Conservation (phyloP, 768 basidiomycete genomes). For the Termitomyces titanicus region DNA sequence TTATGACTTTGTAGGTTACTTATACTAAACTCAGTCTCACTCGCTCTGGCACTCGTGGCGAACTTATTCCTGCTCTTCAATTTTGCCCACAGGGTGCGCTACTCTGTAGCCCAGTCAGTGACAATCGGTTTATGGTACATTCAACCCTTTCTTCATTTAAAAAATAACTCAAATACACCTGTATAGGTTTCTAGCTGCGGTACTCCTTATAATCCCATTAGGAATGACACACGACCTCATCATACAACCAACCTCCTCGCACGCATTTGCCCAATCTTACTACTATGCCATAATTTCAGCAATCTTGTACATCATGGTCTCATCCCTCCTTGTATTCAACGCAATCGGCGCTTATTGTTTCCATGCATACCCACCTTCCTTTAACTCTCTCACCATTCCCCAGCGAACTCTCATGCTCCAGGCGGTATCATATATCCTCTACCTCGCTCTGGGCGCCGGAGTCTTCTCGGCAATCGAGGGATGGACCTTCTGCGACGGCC, state of each 20-base stretch:
- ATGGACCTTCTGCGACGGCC: constrained; percentile 34
- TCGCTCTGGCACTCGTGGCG: constrained; percentile 28
- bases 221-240: constrained; percentile 20
- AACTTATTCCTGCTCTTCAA: constrained; percentile 35
- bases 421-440: constrained; percentile 34
- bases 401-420: constrained; percentile 43
- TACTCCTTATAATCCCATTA: constrained; percentile 33
- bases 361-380: constrained; percentile 32
- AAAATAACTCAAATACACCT: background rate
- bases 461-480: constrained; percentile 32
- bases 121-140: constrained; percentile 34
- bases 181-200: constrained; percentile 33
- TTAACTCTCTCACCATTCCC: constrained; percentile 31
- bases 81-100: constrained; percentile 33
- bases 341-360: constrained; percentile 27
- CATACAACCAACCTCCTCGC: constrained; percentile 7
- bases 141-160: background rate
- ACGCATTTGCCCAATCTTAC: constrained; percentile 31
- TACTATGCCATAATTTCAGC: constrained; percentile 35
- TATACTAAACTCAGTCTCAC: constrained; percentile 27
- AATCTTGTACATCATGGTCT: constrained; percentile 23
- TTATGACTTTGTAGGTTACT: constrained; percentile 23
- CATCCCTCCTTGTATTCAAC: constrained; percentile 20
- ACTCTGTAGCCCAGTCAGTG: constrained; percentile 31
- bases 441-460: constrained; percentile 35